Evolutionary conservation across 2,329 filamentous ascomycete genomes (phyloP).

Genomic region (Hypoxylon sp.): DNA sequence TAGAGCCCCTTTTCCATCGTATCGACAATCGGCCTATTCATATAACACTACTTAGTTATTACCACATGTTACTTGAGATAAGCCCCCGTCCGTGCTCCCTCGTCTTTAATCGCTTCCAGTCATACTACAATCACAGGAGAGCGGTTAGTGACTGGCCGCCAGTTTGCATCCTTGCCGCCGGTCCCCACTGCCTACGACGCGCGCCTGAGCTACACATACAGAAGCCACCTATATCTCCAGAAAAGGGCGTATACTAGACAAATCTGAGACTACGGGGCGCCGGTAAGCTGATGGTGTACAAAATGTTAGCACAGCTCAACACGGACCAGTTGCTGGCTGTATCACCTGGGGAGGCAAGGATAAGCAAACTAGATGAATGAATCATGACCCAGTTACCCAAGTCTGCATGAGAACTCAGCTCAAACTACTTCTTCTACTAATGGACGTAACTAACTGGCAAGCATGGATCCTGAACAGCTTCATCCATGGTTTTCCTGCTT

Average conservation of each 20-base stretch:
- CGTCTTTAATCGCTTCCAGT: neutral
- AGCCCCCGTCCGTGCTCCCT: neutral
- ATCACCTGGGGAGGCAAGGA: neutral
- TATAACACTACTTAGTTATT: neutral
- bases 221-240: neutral
- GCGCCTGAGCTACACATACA: neutral
- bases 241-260: neutral
- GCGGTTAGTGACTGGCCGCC: neutral
- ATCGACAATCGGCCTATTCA: neutral
- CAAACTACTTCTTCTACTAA: neutral
- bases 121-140: neutral
- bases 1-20: neutral
- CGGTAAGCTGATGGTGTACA: neutral
- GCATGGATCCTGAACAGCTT: neutral
- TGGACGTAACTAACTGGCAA: neutral
- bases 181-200: neutral
- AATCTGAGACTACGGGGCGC: neutral
- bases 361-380: neutral
- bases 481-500: neutral
- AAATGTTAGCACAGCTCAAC: neutral
- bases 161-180: constrained; percentile 3
- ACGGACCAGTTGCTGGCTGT: neutral
- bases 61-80: neutral
- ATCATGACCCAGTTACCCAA: neutral
- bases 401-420: neutral